Evolutionary conservation across 2,329 filamentous ascomycete species (phyloP).

Genomic region (Hymenoscyphus repandus): DNA sequence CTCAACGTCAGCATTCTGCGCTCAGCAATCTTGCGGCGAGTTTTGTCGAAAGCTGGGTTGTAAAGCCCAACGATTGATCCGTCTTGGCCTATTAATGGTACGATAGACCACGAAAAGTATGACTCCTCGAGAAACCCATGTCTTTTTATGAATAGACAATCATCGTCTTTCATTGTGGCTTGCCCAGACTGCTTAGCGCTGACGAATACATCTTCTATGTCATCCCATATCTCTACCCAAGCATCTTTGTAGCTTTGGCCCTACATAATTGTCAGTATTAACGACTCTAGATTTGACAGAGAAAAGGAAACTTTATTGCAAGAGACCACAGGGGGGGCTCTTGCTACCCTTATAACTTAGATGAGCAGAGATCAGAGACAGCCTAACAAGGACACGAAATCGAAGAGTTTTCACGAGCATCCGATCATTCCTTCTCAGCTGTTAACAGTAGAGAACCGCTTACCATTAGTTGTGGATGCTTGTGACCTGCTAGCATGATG

Average conservation of each 20-base stretch:
- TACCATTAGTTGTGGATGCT: conserved; percentile 75
- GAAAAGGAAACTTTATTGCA: too few relatives aligned
- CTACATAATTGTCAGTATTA: too few relatives aligned
- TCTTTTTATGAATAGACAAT: conserved; percentile 67
- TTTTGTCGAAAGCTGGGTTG: conserved; percentile 79
- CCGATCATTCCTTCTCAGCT: too few relatives aligned
- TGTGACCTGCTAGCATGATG: conserved; percentile 65
- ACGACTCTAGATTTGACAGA: too few relatives aligned
- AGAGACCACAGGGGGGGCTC: too few relatives aligned
- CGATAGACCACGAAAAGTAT: conserved; percentile 78
- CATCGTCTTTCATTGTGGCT: conserved; percentile 80
- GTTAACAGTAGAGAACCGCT: too few relatives aligned
- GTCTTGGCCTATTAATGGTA: conserved; percentile 69
- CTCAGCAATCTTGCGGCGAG: conserved; percentile 70
- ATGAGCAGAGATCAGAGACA: too few relatives aligned
- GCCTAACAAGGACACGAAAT: too few relatives aligned
- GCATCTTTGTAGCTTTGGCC: conserved; percentile 58
- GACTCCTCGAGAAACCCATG: conserved; percentile 70
- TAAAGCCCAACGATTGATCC: conserved; percentile 72
- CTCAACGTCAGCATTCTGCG: conserved; percentile 73
- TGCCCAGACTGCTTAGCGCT: conserved; percentile 65
- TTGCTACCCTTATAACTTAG: too few relatives aligned
- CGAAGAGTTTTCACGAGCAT: too few relatives aligned
- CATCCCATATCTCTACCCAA: conserved; percentile 72
- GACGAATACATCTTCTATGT: conserved; percentile 62